A percentile compares a stretch with the other conserved stretches of the same genome.
Evolutionary conservation across 1,139 yeast species (phyloP).

Genomic region (Kurtzmaniella natalensis): DNA sequence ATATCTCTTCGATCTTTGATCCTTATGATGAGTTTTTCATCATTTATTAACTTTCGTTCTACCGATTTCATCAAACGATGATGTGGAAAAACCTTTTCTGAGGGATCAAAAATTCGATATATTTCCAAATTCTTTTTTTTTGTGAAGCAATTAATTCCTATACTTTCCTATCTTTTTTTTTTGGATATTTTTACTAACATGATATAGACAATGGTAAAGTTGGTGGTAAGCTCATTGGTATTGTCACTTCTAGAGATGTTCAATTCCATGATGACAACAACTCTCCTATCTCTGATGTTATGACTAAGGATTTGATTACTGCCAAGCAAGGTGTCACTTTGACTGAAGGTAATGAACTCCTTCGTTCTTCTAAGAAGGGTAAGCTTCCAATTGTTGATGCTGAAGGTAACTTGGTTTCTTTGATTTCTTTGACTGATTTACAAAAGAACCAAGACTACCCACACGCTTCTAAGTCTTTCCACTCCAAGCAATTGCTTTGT

Average conservation of each 20-base stretch:
- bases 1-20: too few species aligned
- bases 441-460: constrained; percentile 95
- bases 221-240: constrained; percentile 90
- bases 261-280: constrained; percentile 82
- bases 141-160: constrained; percentile 12
- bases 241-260: constrained; percentile 93
- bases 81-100: constrained; percentile 72
- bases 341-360: constrained; percentile 81
- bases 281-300: constrained; percentile 65
- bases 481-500: constrained; percentile 92
- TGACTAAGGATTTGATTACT: constrained; percentile 87
- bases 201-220: constrained; percentile 72
- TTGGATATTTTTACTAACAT: background rate
- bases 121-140: constrained; percentile 1
- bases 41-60: constrained; percentile 95
- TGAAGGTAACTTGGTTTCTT: constrained; percentile 72
- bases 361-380: constrained; percentile 94
- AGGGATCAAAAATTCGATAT: constrained; percentile 14
- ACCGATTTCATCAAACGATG: constrained; percentile 98
- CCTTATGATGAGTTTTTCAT: constrained; percentile 10
- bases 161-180: too few species aligned
- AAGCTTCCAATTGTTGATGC: constrained; percentile 89
- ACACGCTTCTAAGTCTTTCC: constrained; percentile 86
- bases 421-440: constrained; percentile 93
- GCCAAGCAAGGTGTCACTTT: constrained; percentile 80